Base-by-base conservation (phyloP, 169 alveolate genomes). In the Cryptosporidium muris region DNA sequence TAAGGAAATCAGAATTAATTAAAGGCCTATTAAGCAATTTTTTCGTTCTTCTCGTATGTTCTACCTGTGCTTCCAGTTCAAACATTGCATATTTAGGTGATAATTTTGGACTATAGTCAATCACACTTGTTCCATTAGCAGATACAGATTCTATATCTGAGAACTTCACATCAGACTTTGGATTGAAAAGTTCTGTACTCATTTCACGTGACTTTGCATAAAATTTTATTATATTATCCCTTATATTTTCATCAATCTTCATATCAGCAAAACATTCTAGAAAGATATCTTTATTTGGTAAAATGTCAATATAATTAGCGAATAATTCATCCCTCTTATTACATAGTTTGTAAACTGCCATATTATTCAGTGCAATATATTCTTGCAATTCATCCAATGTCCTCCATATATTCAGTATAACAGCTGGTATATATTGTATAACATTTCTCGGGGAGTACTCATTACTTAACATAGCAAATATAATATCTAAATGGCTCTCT, bases 291-390 rank as follows among this genome's bases (percentile, higher is more conserved):
- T 14, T 58, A 36, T 64, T 45, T 2, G 85, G 85, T 11, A 58
- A 40, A 37, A 43, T 45, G 1, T 40, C 49, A 37, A 92, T 93
- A 66, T 91, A 92, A 8, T 89, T 65, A 36, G 89, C 90, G 45
- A 91, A 91, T 34, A 91, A 81, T 45, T 94, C 92, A 63, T 93
- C 95, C 81, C 94, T 91, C 88, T 92, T 94, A 80, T 90, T 90
- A 36, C 93, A 74, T 36, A 92, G 89, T 80, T 94, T 93, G 82
- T 88, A 90, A 25, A 93, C 95, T 40, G 96, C 94, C 45, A 94
- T 60, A 12, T 90, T 89, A 66, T 94, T 94, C 16, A 93, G 51
- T 49, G 91, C 82, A 56, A 92, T 68, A 58, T 92, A 94, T 40
- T 89, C 91, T 63, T 91, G 89, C 9, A 94, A 81, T 47, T 93